Percentiles rank a stretch among this genome's conserved stretches.
Evolutionary conservation across 2,329 filamentous ascomycete genomes (phyloP).

Genomic region (Diaporthe helianthi): DNA sequence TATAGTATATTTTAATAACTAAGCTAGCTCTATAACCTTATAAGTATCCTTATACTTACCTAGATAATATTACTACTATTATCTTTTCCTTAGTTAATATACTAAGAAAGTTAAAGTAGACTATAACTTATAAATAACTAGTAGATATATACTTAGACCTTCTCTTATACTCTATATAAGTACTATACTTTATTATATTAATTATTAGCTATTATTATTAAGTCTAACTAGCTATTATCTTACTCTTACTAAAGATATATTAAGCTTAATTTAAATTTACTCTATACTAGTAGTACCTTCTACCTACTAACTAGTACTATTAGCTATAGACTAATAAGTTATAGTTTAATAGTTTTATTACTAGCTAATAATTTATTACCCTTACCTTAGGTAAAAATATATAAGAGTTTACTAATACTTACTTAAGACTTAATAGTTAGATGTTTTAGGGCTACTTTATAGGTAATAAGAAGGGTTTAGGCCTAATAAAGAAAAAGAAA

Average conservation of each 20-base stretch:
- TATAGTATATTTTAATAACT: no score
- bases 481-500: neutral
- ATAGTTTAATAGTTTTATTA: neutral
- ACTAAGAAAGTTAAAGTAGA: neutral
- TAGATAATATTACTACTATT: neutral
- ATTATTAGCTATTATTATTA: neutral
- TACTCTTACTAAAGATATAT: neutral
- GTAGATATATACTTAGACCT: neutral
- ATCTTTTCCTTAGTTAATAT: neutral
- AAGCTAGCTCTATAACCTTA: no score
- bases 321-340: neutral
- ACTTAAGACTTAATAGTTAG: neutral
- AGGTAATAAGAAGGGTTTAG: neutral
- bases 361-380: no score
- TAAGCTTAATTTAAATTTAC: neutral
- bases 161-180: neutral
- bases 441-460: neutral
- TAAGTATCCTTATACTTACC: no score
- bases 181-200: neutral
- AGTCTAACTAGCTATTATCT: neutral
- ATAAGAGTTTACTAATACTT: neutral
- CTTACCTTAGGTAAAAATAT: neutral
- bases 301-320: neutral
- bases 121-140: neutral
- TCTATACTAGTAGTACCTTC: neutral